These are phyloP conservation scores for Phylloporus sp. DNA, from an alignment of 768 basidiomycete species.

Conservation along the genomic window DNA sequence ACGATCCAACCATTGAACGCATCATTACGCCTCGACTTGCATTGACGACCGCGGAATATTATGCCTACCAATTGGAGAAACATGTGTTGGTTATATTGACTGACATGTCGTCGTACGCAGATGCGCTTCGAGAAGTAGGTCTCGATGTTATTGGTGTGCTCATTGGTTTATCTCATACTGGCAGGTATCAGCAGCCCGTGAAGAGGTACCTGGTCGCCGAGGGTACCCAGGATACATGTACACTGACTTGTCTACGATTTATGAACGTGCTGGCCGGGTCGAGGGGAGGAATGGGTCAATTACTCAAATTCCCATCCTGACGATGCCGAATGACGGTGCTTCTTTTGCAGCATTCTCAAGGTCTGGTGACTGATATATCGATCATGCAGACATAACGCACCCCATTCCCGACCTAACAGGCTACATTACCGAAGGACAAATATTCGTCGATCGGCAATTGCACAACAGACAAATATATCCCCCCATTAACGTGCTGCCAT, in stretches of 20 bases:
- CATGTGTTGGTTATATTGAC: constrained; percentile 99
- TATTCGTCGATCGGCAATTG: constrained; percentile 96
- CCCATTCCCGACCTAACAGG: constrained; percentile 99
- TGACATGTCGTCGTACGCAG: constrained; percentile 98
- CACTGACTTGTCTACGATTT: constrained; percentile 98
- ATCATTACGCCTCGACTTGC: constrained; percentile 99
- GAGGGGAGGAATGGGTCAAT: constrained; percentile 97
- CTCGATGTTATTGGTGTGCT: constrained; percentile 10
- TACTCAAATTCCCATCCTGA: constrained; percentile 98
- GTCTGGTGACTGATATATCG: constrained; percentile 23
- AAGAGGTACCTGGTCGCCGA: constrained; percentile 98
- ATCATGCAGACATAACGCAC: constrained; percentile 90
- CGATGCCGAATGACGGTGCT: constrained; percentile 99
- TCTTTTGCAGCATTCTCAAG: constrained; percentile 17
- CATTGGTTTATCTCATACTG: constrained; percentile 7
- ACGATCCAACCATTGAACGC: constrained; percentile 99
- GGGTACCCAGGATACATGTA: constrained; percentile 99
- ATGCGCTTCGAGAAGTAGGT: constrained; percentile 88
- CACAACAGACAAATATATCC: constrained; percentile 98
- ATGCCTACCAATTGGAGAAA: constrained; percentile 99
- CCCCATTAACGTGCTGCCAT: constrained; percentile 98
- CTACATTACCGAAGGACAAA: constrained; percentile 99
- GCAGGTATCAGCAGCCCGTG: constrained; percentile 91
- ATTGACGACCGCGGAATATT: constrained; percentile 97
- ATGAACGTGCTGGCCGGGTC: constrained; percentile 98